These are phyloP conservation scores for Puccinia triticina DNA, from an alignment of 1,284 basidiomycete species.

Conservation along the genomic window DNA sequence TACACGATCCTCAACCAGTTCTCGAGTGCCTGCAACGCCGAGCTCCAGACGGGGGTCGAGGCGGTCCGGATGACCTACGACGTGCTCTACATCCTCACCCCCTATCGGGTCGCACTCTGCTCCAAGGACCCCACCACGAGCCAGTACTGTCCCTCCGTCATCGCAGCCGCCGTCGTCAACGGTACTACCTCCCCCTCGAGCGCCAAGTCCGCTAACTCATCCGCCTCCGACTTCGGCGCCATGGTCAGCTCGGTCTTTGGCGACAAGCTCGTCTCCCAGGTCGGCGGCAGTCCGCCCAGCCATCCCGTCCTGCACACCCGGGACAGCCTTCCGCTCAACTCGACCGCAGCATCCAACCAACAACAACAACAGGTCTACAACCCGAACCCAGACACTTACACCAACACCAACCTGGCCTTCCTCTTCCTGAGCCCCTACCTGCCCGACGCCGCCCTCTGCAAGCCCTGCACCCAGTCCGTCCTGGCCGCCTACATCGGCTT, in stretches of 20 bases:
- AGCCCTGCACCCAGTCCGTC: slow-evolving; percentile 41
- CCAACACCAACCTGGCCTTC: slow-evolving; percentile 50
- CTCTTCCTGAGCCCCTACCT: slow-evolving; percentile 41
- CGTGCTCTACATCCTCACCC: slow-evolving; percentile 42
- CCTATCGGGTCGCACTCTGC: slow-evolving; percentile 38
- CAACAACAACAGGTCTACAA: slow-evolving; percentile 4
- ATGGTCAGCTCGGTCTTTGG: slow-evolving; percentile 40
- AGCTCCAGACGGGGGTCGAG: slow-evolving; percentile 18
- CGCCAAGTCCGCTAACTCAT: slow-evolving; percentile 21
- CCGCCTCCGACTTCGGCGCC: slow-evolving; percentile 31
- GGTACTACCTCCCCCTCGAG: neutral
- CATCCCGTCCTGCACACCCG: slow-evolving; percentile 3
- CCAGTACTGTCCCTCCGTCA: slow-evolving; percentile 38
- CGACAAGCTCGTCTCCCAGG: slow-evolving; percentile 34
- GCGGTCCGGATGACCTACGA: slow-evolving; percentile 32
- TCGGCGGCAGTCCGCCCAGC: neutral
- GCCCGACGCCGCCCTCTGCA: slow-evolving; percentile 40
- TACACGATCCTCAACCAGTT: slow-evolving; percentile 45
- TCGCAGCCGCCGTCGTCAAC: slow-evolving; percentile 44
- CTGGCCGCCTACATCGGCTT: slow-evolving; percentile 44
- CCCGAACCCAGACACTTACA: slow-evolving; percentile 37
- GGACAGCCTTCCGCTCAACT: neutral
- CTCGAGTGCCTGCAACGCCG: slow-evolving; percentile 15
- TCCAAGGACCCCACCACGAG: slow-evolving; percentile 37
- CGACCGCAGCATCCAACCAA: neutral